phyloP scores from a whole-genome alignment of 108 stramenopile genomes.

The Skeletonema menzelii region DNA sequence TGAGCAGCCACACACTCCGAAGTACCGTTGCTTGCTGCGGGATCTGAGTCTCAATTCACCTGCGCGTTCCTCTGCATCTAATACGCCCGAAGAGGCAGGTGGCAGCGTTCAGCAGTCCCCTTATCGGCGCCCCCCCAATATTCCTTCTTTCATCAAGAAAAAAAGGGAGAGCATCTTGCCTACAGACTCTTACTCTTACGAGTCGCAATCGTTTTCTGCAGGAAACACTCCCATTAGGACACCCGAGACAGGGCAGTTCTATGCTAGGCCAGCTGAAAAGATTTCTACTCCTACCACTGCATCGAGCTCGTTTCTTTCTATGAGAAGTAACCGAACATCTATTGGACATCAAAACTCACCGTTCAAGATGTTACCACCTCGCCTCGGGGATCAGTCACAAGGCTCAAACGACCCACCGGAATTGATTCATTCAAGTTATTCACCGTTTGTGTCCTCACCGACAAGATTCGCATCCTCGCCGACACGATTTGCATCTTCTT shows the following conservation, averaged over 20 bases:
- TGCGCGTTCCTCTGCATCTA: not conserved
- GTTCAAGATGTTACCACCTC: slow-evolving; percentile 7
- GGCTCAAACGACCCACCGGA: not conserved
- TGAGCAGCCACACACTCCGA: not conserved
- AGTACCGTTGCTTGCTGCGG: not conserved
- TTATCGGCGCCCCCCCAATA: not conserved
- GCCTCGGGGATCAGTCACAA: not conserved
- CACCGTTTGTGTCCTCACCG: not conserved
- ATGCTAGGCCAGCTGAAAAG: not conserved
- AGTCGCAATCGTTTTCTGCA: not conserved
- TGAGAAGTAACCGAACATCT: not conserved
- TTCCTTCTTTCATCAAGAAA: not conserved
- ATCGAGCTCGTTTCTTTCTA: not conserved
- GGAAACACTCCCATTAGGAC: not conserved
- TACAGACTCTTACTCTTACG: not conserved
- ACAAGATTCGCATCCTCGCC: not conserved
- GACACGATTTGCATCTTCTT: slow-evolving; percentile 8
- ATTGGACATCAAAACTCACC: slow-evolving; percentile 4
- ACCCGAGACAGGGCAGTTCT: not conserved
- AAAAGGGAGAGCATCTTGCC: not conserved
- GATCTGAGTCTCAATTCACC: not conserved
- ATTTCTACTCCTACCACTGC: not conserved
- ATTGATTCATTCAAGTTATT: not conserved
- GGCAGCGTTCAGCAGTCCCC: not conserved
- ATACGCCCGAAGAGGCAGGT: not conserved